These are phyloP conservation scores for Pseudoneurospora amorphoporcata DNA, from an alignment of 495 filamentous ascomycete genomes.

Conservation along the genomic window DNA sequence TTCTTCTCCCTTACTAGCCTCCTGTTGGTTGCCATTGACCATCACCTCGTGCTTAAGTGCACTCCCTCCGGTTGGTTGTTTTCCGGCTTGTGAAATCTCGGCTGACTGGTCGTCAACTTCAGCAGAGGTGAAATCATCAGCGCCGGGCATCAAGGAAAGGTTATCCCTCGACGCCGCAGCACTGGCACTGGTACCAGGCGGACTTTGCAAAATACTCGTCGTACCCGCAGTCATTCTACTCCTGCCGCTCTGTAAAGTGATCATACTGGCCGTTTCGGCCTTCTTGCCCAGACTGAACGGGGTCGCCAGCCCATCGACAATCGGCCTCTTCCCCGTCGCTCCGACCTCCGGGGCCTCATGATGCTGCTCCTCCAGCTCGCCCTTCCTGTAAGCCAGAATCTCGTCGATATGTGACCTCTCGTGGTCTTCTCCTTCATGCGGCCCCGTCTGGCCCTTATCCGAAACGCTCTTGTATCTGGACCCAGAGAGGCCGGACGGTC, in stretches of 20 bases:
- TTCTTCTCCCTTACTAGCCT: neutral
- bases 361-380: conserved; percentile 4
- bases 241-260: conserved; percentile 25
- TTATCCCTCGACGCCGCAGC: neutral
- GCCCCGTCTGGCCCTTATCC: conserved; percentile 31
- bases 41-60: neutral
- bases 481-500: neutral
- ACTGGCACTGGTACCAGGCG: conserved; percentile 13
- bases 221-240: neutral
- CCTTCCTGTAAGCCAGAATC: conserved; percentile 18
- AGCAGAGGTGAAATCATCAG: conserved; percentile 7
- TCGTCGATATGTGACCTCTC: conserved; percentile 24
- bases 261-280: conserved; percentile 44
- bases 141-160: neutral
- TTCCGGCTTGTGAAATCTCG: neutral
- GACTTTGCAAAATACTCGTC: conserved; percentile 8
- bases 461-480: conserved; percentile 30
- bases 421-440: conserved; percentile 6
- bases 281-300: conserved; percentile 38
- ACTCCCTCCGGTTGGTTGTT: neutral
- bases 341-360: conserved; percentile 20
- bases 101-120: neutral
- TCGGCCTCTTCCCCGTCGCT: conserved; percentile 35
- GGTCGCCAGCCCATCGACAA: conserved; percentile 38
- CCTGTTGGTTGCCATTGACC: neutral